These are phyloP conservation scores for Groenewaldozyma sp. DNA, from an alignment of 1,139 yeast genomes.

Conservation along the genomic window DNA sequence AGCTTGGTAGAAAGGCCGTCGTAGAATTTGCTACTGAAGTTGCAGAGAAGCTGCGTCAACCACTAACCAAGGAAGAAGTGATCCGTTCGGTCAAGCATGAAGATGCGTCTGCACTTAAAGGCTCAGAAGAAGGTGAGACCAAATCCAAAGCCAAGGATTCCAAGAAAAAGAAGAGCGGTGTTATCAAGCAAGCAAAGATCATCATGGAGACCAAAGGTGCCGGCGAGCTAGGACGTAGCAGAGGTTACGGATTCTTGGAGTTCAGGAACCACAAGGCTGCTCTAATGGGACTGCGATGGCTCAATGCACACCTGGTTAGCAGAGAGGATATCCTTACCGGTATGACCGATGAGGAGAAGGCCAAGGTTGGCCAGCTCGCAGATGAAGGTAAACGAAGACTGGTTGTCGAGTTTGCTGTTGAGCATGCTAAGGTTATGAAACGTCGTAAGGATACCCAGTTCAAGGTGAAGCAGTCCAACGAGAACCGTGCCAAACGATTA, in stretches of 20 bases:
- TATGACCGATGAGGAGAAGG: constrained; percentile 55
- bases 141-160: constrained; percentile 33
- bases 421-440: constrained; percentile 85
- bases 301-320: constrained; percentile 84
- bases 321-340: constrained; percentile 64
- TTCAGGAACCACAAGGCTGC: constrained; percentile 90
- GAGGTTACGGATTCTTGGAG: constrained; percentile 96
- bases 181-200: constrained; percentile 86
- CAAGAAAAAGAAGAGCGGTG: constrained; percentile 50
- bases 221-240: constrained; percentile 79
- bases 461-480: constrained; percentile 15
- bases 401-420: constrained; percentile 93
- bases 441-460: constrained; percentile 59
- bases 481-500: constrained; percentile 25
- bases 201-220: constrained; percentile 86
- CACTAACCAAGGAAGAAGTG: constrained; percentile 82
- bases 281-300: constrained; percentile 93
- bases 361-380: constrained; percentile 34
- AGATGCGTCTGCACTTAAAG: constrained; percentile 42
- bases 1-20: constrained; percentile 87
- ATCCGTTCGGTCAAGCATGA: constrained; percentile 66
- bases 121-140: constrained; percentile 33
- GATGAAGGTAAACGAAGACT: constrained; percentile 54
- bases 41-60: constrained; percentile 63
- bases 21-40: constrained; percentile 95